Percentiles rank a stretch among this genome's conserved stretches.
Conservation (phyloP, 768 basidiomycete genomes). For the Mrakia blollopis region DNA sequence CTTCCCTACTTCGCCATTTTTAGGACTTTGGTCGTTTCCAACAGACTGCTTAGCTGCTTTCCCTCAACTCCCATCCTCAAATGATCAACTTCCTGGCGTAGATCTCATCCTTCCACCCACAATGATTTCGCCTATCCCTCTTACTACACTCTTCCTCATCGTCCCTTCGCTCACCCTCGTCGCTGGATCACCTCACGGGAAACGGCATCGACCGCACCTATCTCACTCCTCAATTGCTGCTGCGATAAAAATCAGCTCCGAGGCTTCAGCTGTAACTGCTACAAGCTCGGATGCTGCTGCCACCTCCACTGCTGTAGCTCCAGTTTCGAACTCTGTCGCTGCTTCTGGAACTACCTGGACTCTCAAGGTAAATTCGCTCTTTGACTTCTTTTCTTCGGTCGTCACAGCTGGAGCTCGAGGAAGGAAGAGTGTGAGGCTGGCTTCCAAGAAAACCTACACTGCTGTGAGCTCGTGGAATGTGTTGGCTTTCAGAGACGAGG, state of each 20-base stretch:
- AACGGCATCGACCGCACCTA: neutral
- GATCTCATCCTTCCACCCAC: no score
- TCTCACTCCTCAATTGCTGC: neutral
- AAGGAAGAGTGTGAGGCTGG: slow-evolving; percentile 70
- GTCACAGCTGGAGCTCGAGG: slow-evolving; percentile 53
- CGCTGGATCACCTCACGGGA: neutral
- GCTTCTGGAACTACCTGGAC: neutral
- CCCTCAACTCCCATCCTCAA: no score
- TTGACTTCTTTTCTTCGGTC: slow-evolving; percentile 63
- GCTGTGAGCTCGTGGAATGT: slow-evolving; percentile 36
- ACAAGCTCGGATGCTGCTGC: no score
- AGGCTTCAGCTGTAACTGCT: no score
- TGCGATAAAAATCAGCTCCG: neutral
- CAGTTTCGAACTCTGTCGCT: neutral
- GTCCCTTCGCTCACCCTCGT: neutral
- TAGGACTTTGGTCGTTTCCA: no score
- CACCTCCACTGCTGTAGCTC: neutral
- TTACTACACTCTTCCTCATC: neutral
- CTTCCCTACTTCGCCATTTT: no score
- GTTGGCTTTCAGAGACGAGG: no score
- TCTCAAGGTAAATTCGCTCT: neutral
- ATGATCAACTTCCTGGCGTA: no score
- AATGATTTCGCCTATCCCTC: neutral
- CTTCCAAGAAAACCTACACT: slow-evolving; percentile 50
- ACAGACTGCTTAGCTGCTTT: no score